phyloP scores from a whole-genome alignment of 1,284 basidiomycete genomes.

The Porogramme epimiltina region DNA sequence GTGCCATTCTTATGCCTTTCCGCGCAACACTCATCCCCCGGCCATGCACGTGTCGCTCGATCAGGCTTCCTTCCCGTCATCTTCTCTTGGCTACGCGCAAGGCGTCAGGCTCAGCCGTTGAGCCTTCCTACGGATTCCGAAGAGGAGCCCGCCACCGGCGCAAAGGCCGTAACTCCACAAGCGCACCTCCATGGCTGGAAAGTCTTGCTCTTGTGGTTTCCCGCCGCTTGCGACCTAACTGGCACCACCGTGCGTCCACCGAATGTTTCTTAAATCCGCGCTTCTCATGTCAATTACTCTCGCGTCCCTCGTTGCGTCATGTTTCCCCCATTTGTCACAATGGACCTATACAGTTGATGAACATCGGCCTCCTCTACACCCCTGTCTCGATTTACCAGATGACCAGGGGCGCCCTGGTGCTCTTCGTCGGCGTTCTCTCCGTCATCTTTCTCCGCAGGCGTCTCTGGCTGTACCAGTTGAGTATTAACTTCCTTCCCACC shows the following conservation, averaged over 20 bases:
- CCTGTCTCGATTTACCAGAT: conserved; percentile 99
- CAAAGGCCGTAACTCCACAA: conserved; percentile 29
- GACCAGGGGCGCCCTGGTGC: conserved; percentile 94
- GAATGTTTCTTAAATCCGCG: conserved; percentile 5
- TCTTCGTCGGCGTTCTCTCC: conserved; percentile 93
- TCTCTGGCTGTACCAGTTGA: conserved; percentile 79
- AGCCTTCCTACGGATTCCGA: conserved; percentile 55
- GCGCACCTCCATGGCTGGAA: conserved; percentile 65
- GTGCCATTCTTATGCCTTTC: conserved; percentile 36
- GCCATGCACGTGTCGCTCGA: conserved; percentile 31
- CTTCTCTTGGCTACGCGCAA: conserved; percentile 61
- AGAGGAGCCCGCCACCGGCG: conserved; percentile 38
- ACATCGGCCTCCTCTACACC: conserved; percentile 91
- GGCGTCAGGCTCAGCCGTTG: conserved; percentile 48
- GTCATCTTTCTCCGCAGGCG: conserved; percentile 89
- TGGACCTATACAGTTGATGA: conserved; percentile 73
- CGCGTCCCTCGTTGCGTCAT: conserved; percentile 9
- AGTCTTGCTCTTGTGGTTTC: conserved; percentile 80
- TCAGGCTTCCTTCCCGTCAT: conserved; percentile 83
- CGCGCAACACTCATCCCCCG: conserved; percentile 15
- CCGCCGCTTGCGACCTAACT: conserved; percentile 86
- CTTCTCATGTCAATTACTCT: conserved; percentile 15
- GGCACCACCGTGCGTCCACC: conserved; percentile 72
- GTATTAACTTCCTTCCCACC: conserved; percentile 18
- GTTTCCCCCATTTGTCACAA: conserved; percentile 24